A percentile compares a stretch with the other conserved stretches of the same genome.
Evolutionary conservation across 805 yeast species (phyloP).

Genomic region (Dipodascopsis uninucleata): DNA sequence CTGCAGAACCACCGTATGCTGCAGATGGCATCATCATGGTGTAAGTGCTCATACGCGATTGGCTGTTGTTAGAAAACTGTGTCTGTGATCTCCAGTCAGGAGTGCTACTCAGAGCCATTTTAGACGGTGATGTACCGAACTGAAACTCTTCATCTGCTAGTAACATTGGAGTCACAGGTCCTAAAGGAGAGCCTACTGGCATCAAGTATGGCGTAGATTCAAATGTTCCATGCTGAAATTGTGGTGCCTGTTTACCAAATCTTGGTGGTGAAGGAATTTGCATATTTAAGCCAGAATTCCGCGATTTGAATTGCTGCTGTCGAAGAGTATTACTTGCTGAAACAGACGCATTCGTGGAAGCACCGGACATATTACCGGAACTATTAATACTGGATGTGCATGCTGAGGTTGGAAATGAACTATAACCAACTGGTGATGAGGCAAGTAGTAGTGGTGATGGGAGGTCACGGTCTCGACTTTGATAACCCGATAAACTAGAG

Average conservation of each 20-base stretch:
- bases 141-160: conserved; percentile 26
- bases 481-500: conserved; percentile 1
- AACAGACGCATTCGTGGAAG: conserved; percentile 12
- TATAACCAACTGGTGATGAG: conserved; percentile 15
- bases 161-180: conserved; percentile 27
- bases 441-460: conserved; percentile 19
- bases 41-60: no score
- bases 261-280: conserved; percentile 20
- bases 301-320: conserved; percentile 12
- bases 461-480: conserved; percentile 8
- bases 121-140: conserved; percentile 1
- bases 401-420: conserved; percentile 5
- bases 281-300: conserved; percentile 12
- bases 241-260: background rate
- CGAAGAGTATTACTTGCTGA: conserved; percentile 2
- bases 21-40: no score
- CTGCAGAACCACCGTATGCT: no score
- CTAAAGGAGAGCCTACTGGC: conserved; percentile 24
- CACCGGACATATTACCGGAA: conserved; percentile 4
- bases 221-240: conserved; percentile 1
- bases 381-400: conserved; percentile 7
- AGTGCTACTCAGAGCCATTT: background rate
- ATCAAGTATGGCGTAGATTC: conserved; percentile 22
- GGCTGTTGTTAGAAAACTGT: no score
- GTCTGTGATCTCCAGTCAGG: no score